Percentiles rank a stretch among this genome's conserved stretches.
Conservation (phyloP, 352 stramenopile species). For the Phytophthora constricta region DNA sequence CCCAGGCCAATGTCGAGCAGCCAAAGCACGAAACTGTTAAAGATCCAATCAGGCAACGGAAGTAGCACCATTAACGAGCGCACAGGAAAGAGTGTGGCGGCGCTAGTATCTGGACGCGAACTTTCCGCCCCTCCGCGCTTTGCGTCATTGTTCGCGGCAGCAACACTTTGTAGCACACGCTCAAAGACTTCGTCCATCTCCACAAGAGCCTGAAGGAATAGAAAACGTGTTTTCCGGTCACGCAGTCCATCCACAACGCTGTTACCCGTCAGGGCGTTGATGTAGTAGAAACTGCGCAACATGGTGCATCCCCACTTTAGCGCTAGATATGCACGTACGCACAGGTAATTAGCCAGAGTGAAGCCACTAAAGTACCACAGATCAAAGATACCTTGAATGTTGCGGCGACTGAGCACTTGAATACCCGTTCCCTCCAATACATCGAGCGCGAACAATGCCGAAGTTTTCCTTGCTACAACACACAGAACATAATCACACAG, state of each 20-base stretch:
- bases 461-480: constrained; percentile 65
- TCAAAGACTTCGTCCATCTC: constrained; percentile 73
- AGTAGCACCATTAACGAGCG: constrained; percentile 74
- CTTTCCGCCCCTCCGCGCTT: constrained; percentile 13
- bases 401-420: constrained; percentile 76
- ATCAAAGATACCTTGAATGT: constrained; percentile 82
- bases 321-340: constrained; percentile 30
- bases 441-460: constrained; percentile 73
- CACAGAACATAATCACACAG: constrained; percentile 5
- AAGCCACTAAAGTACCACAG: too few relatives aligned
- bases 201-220: constrained; percentile 72
- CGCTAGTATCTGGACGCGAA: constrained; percentile 60
- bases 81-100: constrained; percentile 65
- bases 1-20: constrained; percentile 71
- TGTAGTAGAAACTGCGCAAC: constrained; percentile 81
- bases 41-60: constrained; percentile 76
- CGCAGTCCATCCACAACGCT: constrained; percentile 60
- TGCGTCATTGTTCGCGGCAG: constrained; percentile 21
- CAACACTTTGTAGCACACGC: constrained; percentile 46
- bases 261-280: constrained; percentile 70
- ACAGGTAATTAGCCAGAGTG: too few relatives aligned
- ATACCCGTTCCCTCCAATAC: constrained; percentile 77
- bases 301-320: constrained; percentile 86
- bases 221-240: constrained; percentile 69
- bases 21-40: constrained; percentile 55